Percentiles rank a stretch among this genome's conserved stretches.
These are phyloP conservation scores for Alternaria infectoria DNA, from an alignment of 2,329 filamentous ascomycete species.

Conservation along the genomic window DNA sequence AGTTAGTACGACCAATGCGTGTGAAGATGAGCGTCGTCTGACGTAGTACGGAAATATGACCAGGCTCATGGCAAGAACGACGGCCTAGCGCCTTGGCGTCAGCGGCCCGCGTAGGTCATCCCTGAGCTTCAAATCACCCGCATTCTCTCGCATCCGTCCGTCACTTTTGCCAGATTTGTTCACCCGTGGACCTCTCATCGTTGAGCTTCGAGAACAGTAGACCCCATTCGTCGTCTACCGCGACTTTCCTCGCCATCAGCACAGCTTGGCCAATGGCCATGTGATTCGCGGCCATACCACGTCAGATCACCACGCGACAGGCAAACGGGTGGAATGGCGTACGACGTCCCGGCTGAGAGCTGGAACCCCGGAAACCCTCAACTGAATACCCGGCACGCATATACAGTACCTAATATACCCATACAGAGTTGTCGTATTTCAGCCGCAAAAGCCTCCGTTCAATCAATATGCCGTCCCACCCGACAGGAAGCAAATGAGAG, in stretches of 20 bases:
- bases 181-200: not conserved
- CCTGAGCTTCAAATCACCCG: not conserved
- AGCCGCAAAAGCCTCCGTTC: not conserved
- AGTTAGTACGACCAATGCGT: not conserved
- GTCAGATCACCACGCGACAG: not conserved
- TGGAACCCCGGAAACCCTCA: not conserved
- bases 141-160: not conserved
- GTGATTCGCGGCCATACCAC: not conserved
- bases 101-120: not conserved
- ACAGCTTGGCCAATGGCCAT: not conserved
- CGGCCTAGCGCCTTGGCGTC: not conserved
- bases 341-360: not conserved
- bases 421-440: not conserved
- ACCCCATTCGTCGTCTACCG: not conserved
- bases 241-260: not conserved
- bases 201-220: not conserved
- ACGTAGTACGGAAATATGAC: not conserved
- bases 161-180: not conserved
- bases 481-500: not conserved
- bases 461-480: not conserved
- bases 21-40: not conserved
- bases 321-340: not conserved
- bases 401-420: not conserved
- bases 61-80: not conserved
- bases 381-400: not conserved